A percentile compares a stretch with the other conserved stretches of the same genome.
phyloP scores from a whole-genome alignment of 352 stramenopile genomes.

The Globisporangium mamillatum region DNA sequence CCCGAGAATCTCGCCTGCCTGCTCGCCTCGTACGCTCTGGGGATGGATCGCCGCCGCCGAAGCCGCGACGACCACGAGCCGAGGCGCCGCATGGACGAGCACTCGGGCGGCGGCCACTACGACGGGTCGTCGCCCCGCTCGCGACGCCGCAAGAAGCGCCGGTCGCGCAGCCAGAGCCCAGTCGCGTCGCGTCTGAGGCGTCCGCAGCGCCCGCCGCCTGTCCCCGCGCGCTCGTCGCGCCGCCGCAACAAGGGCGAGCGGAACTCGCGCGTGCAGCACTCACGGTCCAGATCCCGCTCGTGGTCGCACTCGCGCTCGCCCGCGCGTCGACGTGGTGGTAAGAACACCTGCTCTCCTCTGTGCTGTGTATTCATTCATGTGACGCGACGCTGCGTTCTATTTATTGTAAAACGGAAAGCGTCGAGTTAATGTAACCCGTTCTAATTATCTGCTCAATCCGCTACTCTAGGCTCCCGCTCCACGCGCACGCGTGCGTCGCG shows the following conservation, averaged over 20 bases:
- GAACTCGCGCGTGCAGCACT: background rate
- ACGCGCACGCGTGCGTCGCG: slow-evolving; percentile 7
- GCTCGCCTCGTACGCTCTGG: background rate
- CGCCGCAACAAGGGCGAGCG: slow-evolving; percentile 10
- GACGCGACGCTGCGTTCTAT: background rate
- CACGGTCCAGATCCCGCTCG: background rate
- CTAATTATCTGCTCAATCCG: background rate
- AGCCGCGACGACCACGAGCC: slow-evolving; percentile 19
- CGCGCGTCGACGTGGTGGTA: slow-evolving; percentile 13
- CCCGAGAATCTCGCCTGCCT: background rate
- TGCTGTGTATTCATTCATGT: background rate
- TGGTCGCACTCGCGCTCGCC: slow-evolving; percentile 17
- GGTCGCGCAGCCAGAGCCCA: slow-evolving; percentile 25
- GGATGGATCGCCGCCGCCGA: slow-evolving; percentile 14
- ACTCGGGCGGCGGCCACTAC: slow-evolving; percentile 2
- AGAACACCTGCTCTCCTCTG: background rate
- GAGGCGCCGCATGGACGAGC: slow-evolving; percentile 9
- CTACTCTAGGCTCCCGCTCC: slow-evolving; percentile 15
- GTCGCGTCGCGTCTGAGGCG: slow-evolving; percentile 15
- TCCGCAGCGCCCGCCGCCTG: slow-evolving; percentile 7
- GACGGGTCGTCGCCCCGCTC: slow-evolving; percentile 20
- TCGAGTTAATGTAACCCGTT: background rate
- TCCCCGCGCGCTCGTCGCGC: slow-evolving; percentile 4
- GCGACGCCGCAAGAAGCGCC: slow-evolving; percentile 23
- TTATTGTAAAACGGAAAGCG: background rate